Evolutionary conservation across 2,329 filamentous ascomycete species (phyloP), one percentile per base, ranked within the genome.

Genomic region (Acrocalymma vagum): DNA sequence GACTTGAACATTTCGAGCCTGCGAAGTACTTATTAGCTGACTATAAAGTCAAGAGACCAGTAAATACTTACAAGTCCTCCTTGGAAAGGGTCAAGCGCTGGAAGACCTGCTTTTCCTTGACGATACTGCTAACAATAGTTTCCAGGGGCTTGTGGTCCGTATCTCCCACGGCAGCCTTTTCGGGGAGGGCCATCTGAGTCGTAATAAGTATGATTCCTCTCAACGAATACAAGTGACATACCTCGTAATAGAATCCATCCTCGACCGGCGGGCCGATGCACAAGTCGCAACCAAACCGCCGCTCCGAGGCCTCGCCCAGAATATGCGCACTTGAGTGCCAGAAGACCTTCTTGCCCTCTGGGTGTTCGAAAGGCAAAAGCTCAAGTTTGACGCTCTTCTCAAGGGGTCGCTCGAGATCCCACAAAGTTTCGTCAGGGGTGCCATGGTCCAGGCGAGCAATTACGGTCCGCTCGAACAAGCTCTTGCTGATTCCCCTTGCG

Each of bases 251-350:
- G 79, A 96, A 96, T 25, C 91, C 93, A 70, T 92, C 87, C 37
- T 91, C 84, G 29, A 93, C 91, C 8, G 90, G 94, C 22, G 94
- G 94, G 16, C 94, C 94, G 67, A 96, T 95, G 71, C 91, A 96
- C 29, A 96, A 82, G 60, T 89, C 86, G 74, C 93, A 96, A 45
- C 91, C 90, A 66, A 91, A 99, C 61, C 91, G 83, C 64, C 88
- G 83, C 74, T 99, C 94, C 33, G 87, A 88, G 45, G 92, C 92
- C 73, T 97, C 94, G 57, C 94, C 94, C n/a, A 99, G 83, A 53
- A 95, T 86, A 70, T 99, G 94, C 29, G 94, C 94, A 61, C 87
- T 93, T 14, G 90, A 95, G 73, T 97, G 94, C 93, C 93, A 99
- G 76, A 96, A 99, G 41, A 97, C 93, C 70, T 90, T 90, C 76